Conservation (phyloP, 1,284 basidiomycete genomes). For the Ceratobasidium theobromae region DNA sequence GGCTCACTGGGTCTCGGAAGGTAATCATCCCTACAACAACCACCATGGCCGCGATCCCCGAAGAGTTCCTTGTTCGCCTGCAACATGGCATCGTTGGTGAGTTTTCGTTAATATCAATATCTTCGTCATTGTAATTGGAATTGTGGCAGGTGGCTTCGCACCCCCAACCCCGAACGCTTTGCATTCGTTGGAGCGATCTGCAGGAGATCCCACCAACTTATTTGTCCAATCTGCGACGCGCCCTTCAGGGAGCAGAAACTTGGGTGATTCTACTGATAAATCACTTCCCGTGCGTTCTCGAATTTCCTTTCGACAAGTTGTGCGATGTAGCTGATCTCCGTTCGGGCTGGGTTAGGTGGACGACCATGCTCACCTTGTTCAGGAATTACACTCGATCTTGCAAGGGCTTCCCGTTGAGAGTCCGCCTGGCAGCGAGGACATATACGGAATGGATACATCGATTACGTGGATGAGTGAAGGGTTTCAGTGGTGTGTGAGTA, state of each 20-base stretch:
- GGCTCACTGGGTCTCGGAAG: background rate
- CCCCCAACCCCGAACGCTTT: constrained; percentile 62
- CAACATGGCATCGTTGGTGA: constrained; percentile 35
- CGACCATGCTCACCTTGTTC: constrained; percentile 46
- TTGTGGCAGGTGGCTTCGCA: constrained; percentile 59
- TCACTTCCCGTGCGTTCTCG: constrained; percentile 45
- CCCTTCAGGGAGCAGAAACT: constrained; percentile 49
- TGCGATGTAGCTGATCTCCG: too few relatives aligned
- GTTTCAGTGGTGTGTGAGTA: constrained; percentile 51
- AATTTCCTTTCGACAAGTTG: background rate
- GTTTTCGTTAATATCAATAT: too few relatives aligned
- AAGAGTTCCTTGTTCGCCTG: constrained; percentile 36
- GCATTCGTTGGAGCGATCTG: constrained; percentile 52
- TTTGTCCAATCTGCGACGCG: constrained; percentile 53
- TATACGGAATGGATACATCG: constrained; percentile 67
- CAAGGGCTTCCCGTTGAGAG: constrained; percentile 58
- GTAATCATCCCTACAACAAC: background rate
- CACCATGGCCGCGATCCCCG: constrained; percentile 12
- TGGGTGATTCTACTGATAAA: constrained; percentile 52
- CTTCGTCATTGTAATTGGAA: too few relatives aligned
- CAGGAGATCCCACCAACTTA: constrained; percentile 46
- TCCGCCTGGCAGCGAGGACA: constrained; percentile 63
- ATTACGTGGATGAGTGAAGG: constrained; percentile 63
- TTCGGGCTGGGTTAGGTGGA: constrained; percentile 25
- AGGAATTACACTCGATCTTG: constrained; percentile 59